phyloP scores from a whole-genome alignment of 2,329 filamentous ascomycete genomes.

The Diaporthe sp. region DNA sequence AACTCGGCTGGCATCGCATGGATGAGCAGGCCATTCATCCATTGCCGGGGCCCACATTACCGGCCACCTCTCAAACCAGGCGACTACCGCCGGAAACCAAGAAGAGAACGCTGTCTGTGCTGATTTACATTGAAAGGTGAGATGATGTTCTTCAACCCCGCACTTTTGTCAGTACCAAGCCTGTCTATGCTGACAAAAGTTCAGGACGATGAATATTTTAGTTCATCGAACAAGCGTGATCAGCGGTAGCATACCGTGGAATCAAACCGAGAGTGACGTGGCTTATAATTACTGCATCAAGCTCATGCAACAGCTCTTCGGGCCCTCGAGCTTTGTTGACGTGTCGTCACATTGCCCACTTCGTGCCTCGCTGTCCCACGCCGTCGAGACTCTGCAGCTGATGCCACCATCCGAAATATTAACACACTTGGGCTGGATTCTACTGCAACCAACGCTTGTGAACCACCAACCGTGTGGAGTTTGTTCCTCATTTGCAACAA shows the following conservation, averaged over 20 bases:
- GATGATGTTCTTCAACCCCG: background rate
- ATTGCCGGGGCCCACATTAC: conserved; percentile 4
- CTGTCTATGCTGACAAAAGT: background rate
- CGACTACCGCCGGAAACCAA: conserved; percentile 12
- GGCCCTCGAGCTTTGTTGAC: background rate
- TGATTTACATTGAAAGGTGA: conserved; percentile 23
- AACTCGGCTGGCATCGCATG: conserved; percentile 27
- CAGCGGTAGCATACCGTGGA: conserved; percentile 25
- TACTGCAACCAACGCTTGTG: conserved; percentile 15
- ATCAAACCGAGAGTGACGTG: conserved; percentile 1
- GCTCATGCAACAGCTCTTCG: conserved; percentile 27
- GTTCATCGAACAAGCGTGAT: conserved; percentile 22
- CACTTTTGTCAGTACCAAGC: background rate
- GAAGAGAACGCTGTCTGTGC: conserved; percentile 18
- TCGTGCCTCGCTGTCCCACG: background rate
- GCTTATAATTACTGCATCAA: conserved; percentile 23
- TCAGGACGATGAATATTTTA: conserved; percentile 19
- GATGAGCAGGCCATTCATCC: background rate
- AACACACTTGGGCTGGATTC: conserved; percentile 19
- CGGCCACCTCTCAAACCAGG: background rate
- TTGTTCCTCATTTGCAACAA: conserved; percentile 26
- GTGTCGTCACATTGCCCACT: background rate
- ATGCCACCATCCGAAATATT: conserved; percentile 21
- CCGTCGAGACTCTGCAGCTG: conserved; percentile 17
- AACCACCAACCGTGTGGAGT: conserved; percentile 8